Percentiles rank a stretch among this genome's conserved stretches.
These are phyloP conservation scores for Saposhnikovia divaricata DNA, from an alignment of 129 eudicot species.

Conservation along the genomic window DNA sequence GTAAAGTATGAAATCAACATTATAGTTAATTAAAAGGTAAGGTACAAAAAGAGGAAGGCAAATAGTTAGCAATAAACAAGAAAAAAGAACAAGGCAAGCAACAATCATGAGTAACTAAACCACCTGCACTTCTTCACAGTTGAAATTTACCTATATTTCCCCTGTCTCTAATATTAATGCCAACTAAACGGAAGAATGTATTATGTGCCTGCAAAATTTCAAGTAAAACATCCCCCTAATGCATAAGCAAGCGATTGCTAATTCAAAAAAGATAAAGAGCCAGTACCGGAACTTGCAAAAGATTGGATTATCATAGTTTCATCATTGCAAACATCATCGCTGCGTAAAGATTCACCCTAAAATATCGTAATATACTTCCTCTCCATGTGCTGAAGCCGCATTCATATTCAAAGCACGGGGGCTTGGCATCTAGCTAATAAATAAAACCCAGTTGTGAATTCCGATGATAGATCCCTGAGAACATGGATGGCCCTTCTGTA, in stretches of 20 bases:
- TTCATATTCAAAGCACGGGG: background rate
- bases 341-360: background rate
- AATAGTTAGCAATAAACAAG: too few relatives aligned
- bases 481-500: background rate
- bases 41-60: background rate
- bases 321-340: background rate
- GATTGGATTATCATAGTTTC: background rate
- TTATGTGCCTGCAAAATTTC: background rate
- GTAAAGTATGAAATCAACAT: background rate
- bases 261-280: background rate
- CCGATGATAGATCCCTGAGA: conserved; percentile 7
- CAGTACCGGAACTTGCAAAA: background rate
- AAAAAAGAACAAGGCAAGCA: background rate
- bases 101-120: background rate
- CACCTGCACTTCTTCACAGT: background rate
- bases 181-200: background rate
- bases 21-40: background rate
- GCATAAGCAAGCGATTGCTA: background rate
- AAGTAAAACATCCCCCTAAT: background rate
- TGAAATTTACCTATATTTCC: background rate
- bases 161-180: background rate
- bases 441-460: background rate
- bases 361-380: background rate
- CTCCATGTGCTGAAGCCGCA: conserved; percentile 7
- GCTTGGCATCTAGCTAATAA: background rate